Evolutionary conservation across 352 stramenopile species (phyloP), one percentile per base, ranked within the genome.

Genomic region (Globisporangium canariense): DNA sequence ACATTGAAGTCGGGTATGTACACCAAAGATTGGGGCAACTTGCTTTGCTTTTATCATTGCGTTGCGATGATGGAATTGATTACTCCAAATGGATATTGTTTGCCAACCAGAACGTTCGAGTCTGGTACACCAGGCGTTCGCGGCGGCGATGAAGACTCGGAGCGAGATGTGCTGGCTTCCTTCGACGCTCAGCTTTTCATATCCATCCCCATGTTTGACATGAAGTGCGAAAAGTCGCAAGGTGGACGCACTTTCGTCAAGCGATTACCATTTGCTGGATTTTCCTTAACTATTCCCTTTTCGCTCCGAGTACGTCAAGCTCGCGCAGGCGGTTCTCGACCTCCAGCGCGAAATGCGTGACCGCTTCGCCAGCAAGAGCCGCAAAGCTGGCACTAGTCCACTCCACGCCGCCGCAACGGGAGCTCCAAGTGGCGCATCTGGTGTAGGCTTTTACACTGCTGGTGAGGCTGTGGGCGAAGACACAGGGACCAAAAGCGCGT

Each of bases 101-200:
- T 3, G 9, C 11, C 11, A 2, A 40, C 41, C 54, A 69, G 50
- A 45, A 55, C 43, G 0, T 62, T 62, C 25, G 66, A 74, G 25
- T 57, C 63, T 13, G 18, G 28, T 10, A 51, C 52, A 28, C 25
- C 49, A 9, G 49, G 51, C 3, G 20, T 49, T 1, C 43, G 41
- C 41, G 32, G 50, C 32, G 38, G 28, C 14, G 46, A 38, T 16
- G 55, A 51, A 14, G 58, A 66, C 13, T 45, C 52, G n/a, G 78
- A 86, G 50, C 76, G 80, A 50, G 78, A 91, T 64, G 65, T 83
- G n/a, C 58, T 93, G 28, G 80, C 82, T 14, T 89, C 80, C 18
- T 83, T 77, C 60, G 84, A 93, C 66, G 80, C 81, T 1, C 80
- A 91, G 53, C 74, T 90, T 57, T 93, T 86, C 64, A 86, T 86